These are phyloP conservation scores for Syncephalis fuscata DNA, from an alignment of 371 early-diverging fungal genomes.

Conservation along the genomic window DNA sequence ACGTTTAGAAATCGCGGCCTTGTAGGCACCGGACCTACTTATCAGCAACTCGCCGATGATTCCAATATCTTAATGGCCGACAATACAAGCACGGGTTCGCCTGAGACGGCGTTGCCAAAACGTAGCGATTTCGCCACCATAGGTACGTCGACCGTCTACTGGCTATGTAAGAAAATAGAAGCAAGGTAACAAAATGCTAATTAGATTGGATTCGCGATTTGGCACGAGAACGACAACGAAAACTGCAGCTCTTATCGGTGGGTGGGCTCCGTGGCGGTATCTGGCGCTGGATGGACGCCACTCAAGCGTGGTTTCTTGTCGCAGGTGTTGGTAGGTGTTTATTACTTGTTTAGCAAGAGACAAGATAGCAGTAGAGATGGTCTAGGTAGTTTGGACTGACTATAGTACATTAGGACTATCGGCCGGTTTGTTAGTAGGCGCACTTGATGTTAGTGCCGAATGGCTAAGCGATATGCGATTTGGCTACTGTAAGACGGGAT, in stretches of 20 bases:
- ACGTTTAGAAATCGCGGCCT: too few relatives aligned
- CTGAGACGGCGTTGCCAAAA: too few relatives aligned
- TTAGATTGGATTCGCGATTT: constrained; percentile 1
- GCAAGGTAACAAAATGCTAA: background rate
- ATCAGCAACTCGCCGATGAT: too few relatives aligned
- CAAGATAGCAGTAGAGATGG: background rate
- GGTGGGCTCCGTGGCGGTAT: background rate
- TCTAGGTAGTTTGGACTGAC: too few relatives aligned
- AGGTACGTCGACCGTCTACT: background rate
- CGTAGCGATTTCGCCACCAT: background rate
- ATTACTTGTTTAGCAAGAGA: background rate
- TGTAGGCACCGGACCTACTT: too few relatives aligned
- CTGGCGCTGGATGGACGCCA: background rate
- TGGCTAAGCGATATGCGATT: constrained; percentile 62
- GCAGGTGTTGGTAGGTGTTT: background rate
- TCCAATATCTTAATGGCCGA: too few relatives aligned
- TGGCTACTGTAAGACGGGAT: constrained; percentile 76
- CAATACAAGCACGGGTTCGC: too few relatives aligned
- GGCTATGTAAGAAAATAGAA: background rate
- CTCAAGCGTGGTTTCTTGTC: background rate
- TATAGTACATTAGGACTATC: constrained; percentile 24
- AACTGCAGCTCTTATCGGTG: background rate
- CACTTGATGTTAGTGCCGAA: constrained; percentile 62
- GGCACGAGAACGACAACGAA: background rate
- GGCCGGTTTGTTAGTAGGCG: constrained; percentile 64